Percentiles rank a stretch among this genome's conserved stretches.
phyloP scores from a whole-genome alignment of 768 basidiomycete species.

The Hydnum rufescens region DNA sequence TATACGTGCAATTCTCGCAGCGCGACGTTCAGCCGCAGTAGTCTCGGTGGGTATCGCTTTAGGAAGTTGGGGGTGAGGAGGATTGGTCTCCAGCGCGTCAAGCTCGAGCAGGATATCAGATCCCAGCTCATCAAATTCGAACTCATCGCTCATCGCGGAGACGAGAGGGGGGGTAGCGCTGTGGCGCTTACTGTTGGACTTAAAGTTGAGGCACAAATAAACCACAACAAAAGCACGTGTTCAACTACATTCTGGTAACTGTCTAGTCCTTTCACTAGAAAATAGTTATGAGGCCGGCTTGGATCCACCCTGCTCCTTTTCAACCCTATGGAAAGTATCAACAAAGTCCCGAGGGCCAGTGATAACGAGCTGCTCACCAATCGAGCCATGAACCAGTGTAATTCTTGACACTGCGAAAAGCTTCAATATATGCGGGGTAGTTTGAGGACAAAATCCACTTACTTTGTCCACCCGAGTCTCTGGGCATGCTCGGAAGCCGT shows the following conservation, averaged over 20 bases:
- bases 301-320: background rate
- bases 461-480: slow-evolving; percentile 69
- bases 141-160: background rate
- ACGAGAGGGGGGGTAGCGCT: background rate
- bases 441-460: slow-evolving; percentile 13
- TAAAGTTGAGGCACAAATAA: too few relatives aligned
- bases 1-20: background rate
- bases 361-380: slow-evolving; percentile 25
- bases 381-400: slow-evolving; percentile 82
- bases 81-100: slow-evolving; percentile 54
- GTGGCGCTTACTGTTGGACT: too few relatives aligned
- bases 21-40: background rate
- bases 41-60: background rate
- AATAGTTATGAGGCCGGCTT: background rate
- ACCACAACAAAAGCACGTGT: too few relatives aligned
- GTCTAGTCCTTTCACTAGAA: background rate
- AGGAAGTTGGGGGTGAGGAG: slow-evolving; percentile 9
- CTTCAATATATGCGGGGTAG: background rate
- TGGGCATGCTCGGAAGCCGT: slow-evolving; percentile 68
- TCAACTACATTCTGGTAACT: too few relatives aligned
- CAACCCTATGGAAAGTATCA: background rate
- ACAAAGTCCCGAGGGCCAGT: background rate
- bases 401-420: slow-evolving; percentile 29
- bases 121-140: slow-evolving; percentile 22
- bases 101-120: slow-evolving; percentile 38